These are phyloP conservation scores for Ophiocordyceps sinensis DNA, from an alignment of 2,329 filamentous ascomycete species.

Conservation along the genomic window DNA sequence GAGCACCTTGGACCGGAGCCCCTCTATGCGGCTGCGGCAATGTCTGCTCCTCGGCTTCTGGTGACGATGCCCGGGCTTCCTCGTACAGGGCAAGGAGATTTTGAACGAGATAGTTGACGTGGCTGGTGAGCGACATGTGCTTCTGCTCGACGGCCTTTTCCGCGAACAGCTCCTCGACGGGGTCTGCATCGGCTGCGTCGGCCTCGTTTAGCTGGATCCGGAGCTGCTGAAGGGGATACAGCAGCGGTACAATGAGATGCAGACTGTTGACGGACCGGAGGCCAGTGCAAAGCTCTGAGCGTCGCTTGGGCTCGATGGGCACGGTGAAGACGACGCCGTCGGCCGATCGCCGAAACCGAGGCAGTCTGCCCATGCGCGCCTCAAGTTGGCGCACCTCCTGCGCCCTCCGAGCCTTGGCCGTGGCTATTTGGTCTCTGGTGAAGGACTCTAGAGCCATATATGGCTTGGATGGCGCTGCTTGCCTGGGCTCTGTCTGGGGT, in stretches of 20 bases:
- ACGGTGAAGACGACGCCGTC: constrained; percentile 59
- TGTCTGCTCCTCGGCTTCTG: constrained; percentile 4
- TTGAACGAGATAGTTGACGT: constrained; percentile 60
- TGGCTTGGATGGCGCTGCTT: constrained; percentile 2
- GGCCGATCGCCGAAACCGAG: constrained; percentile 50
- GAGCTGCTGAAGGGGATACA: constrained; percentile 59
- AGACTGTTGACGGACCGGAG: constrained; percentile 49
- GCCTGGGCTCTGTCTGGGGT: constrained; percentile 5
- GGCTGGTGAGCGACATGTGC: constrained; percentile 53
- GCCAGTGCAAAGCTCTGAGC: constrained; percentile 41
- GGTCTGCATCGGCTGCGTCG: constrained; percentile 42
- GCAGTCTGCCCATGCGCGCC: constrained; percentile 54
- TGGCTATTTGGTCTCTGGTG: constrained; percentile 42
- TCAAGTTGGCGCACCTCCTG: constrained; percentile 60
- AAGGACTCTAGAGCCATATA: constrained; percentile 31
- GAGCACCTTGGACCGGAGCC: neutral
- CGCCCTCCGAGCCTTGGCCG: constrained; percentile 48
- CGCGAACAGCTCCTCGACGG: constrained; percentile 51
- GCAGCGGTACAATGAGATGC: constrained; percentile 52
- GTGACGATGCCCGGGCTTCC: constrained; percentile 22
- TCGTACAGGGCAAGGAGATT: constrained; percentile 56
- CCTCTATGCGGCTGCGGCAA: constrained; percentile 1
- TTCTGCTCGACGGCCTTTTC: constrained; percentile 40
- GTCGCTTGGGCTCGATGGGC: constrained; percentile 51
- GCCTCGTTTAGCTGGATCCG: constrained; percentile 52